A percentile compares a stretch with the other conserved stretches of the same genome.
These are phyloP conservation scores for Erodium texanum DNA, from an alignment of 441 rosid genomes.

Conservation along the genomic window DNA sequence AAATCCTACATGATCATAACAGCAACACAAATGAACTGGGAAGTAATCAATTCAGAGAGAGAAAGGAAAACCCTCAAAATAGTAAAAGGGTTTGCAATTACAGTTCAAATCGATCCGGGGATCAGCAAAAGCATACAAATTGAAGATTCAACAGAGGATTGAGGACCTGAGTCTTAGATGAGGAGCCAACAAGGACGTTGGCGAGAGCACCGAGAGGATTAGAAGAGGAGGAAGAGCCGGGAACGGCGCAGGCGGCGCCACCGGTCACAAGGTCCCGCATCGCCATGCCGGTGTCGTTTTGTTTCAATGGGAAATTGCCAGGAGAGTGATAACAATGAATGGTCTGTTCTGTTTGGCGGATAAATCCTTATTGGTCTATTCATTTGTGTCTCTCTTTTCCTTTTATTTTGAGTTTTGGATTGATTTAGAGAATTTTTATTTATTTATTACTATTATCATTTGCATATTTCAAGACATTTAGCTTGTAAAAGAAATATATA, in stretches of 20 bases:
- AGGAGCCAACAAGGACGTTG: slow-evolving; percentile 76
- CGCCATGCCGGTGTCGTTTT: slow-evolving; percentile 42
- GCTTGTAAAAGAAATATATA: too few species aligned
- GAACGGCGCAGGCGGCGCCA: slow-evolving; percentile 89
- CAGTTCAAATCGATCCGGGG: not conserved
- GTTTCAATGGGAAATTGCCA: not conserved
- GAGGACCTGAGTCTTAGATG: slow-evolving; percentile 77
- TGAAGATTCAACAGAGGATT: not conserved
- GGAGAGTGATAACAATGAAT: not conserved
- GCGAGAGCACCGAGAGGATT: slow-evolving; percentile 90
- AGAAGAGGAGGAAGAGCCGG: slow-evolving; percentile 78
- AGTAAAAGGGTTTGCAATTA: not conserved
- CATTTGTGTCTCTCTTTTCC: not conserved
- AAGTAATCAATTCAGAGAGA: not conserved
- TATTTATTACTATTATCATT: too few species aligned
- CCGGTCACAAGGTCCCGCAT: slow-evolving; percentile 84
- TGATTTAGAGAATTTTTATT: too few species aligned
- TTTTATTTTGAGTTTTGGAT: too few species aligned
- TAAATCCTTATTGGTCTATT: not conserved
- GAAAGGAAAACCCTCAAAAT: not conserved
- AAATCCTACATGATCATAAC: not conserved
- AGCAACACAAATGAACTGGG: not conserved
- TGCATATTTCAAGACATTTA: not conserved
- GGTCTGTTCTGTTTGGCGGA: not conserved
- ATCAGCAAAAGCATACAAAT: too few species aligned